phyloP scores from a whole-genome alignment of 768 basidiomycete species.

The Lepiota brunneoincarnata region DNA sequence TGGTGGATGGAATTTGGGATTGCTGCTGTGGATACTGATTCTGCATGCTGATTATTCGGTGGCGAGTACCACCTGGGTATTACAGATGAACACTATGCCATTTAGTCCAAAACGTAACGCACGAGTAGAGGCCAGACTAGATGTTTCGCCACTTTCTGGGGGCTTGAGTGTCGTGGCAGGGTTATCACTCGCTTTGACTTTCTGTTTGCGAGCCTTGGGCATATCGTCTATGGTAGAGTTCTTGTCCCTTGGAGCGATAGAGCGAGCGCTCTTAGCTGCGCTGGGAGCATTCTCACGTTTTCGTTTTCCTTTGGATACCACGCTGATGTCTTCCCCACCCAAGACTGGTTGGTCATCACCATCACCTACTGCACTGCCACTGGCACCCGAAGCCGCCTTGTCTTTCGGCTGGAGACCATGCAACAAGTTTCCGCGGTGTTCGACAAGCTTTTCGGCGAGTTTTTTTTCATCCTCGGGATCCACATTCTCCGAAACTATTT shows the following conservation, averaged over 20 bases:
- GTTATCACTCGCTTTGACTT: neutral
- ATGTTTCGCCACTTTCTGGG: neutral
- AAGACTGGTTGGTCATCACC: constrained; percentile 16
- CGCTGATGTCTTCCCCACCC: constrained; percentile 7
- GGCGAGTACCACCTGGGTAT: neutral
- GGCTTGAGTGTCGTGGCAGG: neutral
- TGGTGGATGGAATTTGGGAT: neutral
- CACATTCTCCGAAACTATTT: constrained; percentile 41
- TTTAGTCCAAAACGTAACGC: neutral
- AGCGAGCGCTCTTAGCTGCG: constrained; percentile 8
- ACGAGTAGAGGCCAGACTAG: neutral
- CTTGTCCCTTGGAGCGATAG: constrained; percentile 4
- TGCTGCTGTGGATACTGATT: constrained; percentile 8
- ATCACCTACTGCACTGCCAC: constrained; percentile 19
- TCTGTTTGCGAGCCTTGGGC: constrained; percentile 14
- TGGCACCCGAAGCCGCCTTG: constrained; percentile 16
- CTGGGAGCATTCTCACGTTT: constrained; percentile 17
- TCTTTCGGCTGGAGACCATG: constrained; percentile 21
- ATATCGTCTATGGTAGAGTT: constrained; percentile 5
- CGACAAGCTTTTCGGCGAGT: constrained; percentile 35
- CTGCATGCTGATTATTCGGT: constrained; percentile 4
- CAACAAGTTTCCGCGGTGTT: constrained; percentile 38
- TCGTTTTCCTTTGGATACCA: constrained; percentile 18
- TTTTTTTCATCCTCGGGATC: constrained; percentile 42
- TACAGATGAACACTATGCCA: neutral